phyloP scores from a whole-genome alignment of 1,284 basidiomycete species.

The Agroathelia rolfsii region DNA sequence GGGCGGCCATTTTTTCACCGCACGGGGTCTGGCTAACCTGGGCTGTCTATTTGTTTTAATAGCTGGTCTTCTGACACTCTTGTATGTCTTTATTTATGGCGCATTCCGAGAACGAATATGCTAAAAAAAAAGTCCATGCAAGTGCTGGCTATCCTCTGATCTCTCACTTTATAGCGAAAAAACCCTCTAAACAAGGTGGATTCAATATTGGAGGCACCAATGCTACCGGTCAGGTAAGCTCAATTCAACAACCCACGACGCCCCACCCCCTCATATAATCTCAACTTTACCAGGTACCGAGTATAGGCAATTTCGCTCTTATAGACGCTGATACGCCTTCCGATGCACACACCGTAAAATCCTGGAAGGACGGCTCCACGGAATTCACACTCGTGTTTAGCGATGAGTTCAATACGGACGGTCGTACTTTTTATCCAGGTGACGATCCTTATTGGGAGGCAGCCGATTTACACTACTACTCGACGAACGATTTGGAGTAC shows the following conservation, averaged over 20 bases:
- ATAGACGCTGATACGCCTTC: slow-evolving; percentile 64
- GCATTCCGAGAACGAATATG: background rate
- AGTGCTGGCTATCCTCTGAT: slow-evolving; percentile 46
- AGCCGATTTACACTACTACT: slow-evolving; percentile 51
- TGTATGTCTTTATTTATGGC: slow-evolving; percentile 37
- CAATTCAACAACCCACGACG: background rate
- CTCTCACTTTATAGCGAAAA: slow-evolving; percentile 34
- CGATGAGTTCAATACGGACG: slow-evolving; percentile 84
- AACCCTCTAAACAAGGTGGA: slow-evolving; percentile 28
- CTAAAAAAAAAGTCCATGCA: slow-evolving; percentile 5
- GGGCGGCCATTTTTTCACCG: slow-evolving; percentile 30
- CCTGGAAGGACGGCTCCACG: slow-evolving; percentile 38
- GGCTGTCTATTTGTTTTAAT: slow-evolving; percentile 33
- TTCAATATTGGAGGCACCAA: slow-evolving; percentile 71
- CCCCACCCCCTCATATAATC: background rate
- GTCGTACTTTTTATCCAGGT: slow-evolving; percentile 69
- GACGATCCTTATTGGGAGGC: slow-evolving; percentile 78
- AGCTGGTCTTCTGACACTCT: slow-evolving; percentile 53
- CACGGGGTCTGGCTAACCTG: slow-evolving; percentile 33
- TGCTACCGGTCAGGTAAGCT: slow-evolving; percentile 55
- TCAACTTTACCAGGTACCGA: slow-evolving; percentile 29
- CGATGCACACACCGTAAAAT: slow-evolving; percentile 37
- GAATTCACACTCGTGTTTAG: slow-evolving; percentile 75
- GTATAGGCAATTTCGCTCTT: slow-evolving; percentile 44
- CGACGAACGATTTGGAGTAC: slow-evolving; percentile 53